Conservation (phyloP, 345 rosid genomes). For the Atalantia buxifolia region DNA sequence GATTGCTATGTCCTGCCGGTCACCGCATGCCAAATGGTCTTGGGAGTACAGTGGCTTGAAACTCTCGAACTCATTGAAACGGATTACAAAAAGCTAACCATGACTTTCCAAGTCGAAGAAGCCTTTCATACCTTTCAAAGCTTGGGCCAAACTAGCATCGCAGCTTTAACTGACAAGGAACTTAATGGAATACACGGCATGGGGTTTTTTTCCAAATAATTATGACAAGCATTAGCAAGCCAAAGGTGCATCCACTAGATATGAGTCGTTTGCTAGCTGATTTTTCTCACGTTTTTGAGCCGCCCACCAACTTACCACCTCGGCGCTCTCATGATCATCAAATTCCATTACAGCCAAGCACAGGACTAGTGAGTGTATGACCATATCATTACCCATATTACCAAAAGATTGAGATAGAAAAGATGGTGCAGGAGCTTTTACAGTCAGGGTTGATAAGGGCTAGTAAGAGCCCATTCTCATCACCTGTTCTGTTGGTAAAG, state of each 20-base stretch:
- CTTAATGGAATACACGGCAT: neutral
- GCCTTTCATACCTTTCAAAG: too few relatives aligned
- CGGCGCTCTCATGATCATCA: neutral
- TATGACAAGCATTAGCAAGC: neutral
- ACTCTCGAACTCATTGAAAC: too few relatives aligned
- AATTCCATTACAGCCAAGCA: neutral
- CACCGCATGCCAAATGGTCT: too few relatives aligned
- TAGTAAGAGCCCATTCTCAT: neutral
- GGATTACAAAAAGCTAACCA: too few relatives aligned
- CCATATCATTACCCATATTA: neutral
- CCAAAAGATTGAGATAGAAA: neutral
- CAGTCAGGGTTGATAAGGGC: neutral
- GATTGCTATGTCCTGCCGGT: too few relatives aligned
- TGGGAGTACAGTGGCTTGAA: too few relatives aligned
- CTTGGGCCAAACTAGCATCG: neutral
- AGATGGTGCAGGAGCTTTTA: neutral
- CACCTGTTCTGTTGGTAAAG: neutral
- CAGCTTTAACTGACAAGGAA: neutral
- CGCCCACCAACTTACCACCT: neutral
- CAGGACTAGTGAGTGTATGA: neutral
- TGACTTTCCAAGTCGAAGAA: too few relatives aligned
- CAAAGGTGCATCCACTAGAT: neutral
- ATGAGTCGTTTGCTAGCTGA: neutral
- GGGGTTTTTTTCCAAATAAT: too few relatives aligned
- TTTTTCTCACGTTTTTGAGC: neutral